Evolutionary conservation across 768 basidiomycete species (phyloP), one percentile per base, ranked within the genome.

Genomic region (Asterophora parasitica): DNA sequence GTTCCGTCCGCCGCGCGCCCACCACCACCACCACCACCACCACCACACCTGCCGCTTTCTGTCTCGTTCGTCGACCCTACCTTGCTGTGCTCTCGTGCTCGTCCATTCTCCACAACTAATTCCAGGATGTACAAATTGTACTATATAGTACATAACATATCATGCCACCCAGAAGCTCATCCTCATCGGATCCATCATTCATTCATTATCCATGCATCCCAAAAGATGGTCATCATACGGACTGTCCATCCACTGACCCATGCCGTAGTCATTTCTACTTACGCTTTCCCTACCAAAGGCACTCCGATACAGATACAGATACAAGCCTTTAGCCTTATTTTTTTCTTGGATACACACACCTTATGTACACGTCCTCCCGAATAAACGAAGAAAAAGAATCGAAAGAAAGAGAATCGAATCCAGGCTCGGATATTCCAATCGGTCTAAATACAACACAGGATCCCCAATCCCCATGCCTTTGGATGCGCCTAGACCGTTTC

Each of bases 401-500:
- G 23, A 23, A 23, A 23, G 23, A 36, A 46, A 12, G 17, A 46
- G 27, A 36, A 28, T n/a, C 17, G 27, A 28, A 35, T 30, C 12
- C 27, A 26, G 23, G 37, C 23, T 34, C 34, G 4, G 6, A 6
- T 23, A 23, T 26, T 13, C 12, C 13, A 45, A 44, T 33, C n/a
- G 28, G 28, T 28, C 33, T 39, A 40, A 12, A 37, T 45, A 40
- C 35, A 31, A 35, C 36, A 47, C 32, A 26, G n/a, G 26, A 43
- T n/a, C n/a, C n/a, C n/a, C n/a, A n/a, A n/a, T n/a, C n/a, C n/a
- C n/a, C n/a, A n/a, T n/a, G n/a, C n/a, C n/a, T n/a, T n/a, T n/a
- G n/a, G n/a, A 12, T 13, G 8, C 28, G 3, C 42, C 43, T 35
- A 55, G 31, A 52, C 53, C 68, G 86, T 61, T 39, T 86, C 87